Base-by-base conservation (phyloP, 192 early-diverging fungal genomes). In the Ramicandelaber brevisporus region DNA sequence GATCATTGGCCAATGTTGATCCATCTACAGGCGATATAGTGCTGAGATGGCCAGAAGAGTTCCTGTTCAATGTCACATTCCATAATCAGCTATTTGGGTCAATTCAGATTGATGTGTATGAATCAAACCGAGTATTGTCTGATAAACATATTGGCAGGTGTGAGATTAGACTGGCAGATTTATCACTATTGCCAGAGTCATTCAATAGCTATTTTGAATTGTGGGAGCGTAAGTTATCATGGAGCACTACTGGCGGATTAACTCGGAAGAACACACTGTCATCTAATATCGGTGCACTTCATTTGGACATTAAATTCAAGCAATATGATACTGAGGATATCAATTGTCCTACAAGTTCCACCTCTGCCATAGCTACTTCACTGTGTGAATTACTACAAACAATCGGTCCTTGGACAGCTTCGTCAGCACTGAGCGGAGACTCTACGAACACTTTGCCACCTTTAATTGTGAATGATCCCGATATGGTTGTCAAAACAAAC, bases 1-100 rank as follows among this genome's bases (percentile, higher is more conserved):
- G n/a, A n/a, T n/a, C n/a, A n/a, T n/a, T n/a, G n/a, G n/a, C n/a
- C n/a, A n/a, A n/a, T n/a, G n/a, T n/a, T n/a, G n/a, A n/a, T n/a
- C n/a, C n/a, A n/a, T n/a, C n/a, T n/a, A n/a, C n/a, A n/a, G n/a
- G n/a, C n/a, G n/a, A n/a, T n/a, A n/a, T n/a, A n/a, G n/a, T n/a
- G n/a, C n/a, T n/a, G n/a, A n/a, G n/a, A n/a, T n/a, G n/a, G n/a
- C n/a, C n/a, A n/a, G 73, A 73, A 34, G 60, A 64, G 0, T 78
- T 78, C 37, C 66, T 71, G 37, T 56, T 78, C 11, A 30, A 53
- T 0, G 64, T 78, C 3, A 63, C 61, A 5, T 73, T 64, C 34
- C 73, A 78, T 33, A 63, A 56, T 26, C 73, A 78, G 47, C 56
- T 78, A 3, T 78, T 78, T 45, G 70, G 68, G 14, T 70, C 70